Percentiles rank a stretch among this genome's conserved stretches.
These are phyloP conservation scores for Mallotus japonicus DNA, from an alignment of 441 rosid genomes.

Conservation along the genomic window DNA sequence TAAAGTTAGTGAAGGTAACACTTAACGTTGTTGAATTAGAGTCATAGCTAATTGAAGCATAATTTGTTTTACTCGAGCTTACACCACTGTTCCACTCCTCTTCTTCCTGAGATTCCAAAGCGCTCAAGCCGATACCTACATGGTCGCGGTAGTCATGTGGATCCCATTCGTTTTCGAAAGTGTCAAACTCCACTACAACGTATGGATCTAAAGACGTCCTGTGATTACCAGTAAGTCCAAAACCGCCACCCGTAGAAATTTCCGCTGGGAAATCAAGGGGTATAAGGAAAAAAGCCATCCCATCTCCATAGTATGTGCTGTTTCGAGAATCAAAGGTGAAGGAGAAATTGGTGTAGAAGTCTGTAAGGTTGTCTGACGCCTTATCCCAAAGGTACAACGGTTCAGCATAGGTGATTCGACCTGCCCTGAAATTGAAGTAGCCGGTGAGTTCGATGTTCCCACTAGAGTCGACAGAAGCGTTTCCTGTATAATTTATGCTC, in stretches of 20 bases:
- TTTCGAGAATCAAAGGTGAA: conserved; percentile 28
- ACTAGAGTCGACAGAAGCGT: not conserved
- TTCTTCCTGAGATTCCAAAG: conserved; percentile 12
- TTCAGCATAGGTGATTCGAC: not conserved
- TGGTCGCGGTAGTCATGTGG: conserved; percentile 14
- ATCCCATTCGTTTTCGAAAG: not conserved
- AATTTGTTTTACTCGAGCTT: not conserved
- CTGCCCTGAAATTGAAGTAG: not conserved
- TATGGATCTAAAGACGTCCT: conserved; percentile 6
- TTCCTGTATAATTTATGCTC: not conserved
- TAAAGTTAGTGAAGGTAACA: conserved; percentile 17
- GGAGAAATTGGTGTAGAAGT: conserved; percentile 31
- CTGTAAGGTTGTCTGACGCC: conserved; percentile 19
- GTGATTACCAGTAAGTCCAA: conserved; percentile 19
- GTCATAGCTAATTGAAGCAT: conserved; percentile 30
- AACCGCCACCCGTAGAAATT: not conserved
- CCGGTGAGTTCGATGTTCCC: not conserved
- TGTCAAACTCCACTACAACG: conserved; percentile 42
- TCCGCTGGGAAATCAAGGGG: conserved; percentile 18
- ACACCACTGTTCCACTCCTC: conserved; percentile 25
- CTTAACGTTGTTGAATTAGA: conserved; percentile 26
- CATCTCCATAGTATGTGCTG: too few relatives aligned
- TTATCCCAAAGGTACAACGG: conserved; percentile 31
- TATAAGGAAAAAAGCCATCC: conserved; percentile 36
- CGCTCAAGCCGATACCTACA: conserved; percentile 32